phyloP scores from a whole-genome alignment of 768 basidiomycete species.

The Dioszegia crocea region DNA sequence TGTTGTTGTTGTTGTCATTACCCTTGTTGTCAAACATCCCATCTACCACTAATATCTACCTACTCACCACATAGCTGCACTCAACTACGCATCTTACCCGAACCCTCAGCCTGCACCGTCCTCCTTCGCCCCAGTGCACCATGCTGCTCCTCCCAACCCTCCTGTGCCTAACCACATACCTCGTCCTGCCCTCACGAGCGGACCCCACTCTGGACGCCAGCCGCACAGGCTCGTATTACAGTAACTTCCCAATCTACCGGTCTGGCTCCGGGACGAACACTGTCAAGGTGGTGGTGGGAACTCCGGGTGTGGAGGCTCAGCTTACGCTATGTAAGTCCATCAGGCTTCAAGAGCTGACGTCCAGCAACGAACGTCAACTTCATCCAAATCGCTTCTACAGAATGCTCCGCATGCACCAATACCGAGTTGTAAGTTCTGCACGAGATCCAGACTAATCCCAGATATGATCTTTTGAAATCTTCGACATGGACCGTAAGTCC shows the following conservation, averaged over 20 bases:
- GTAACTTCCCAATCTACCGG: conserved; percentile 32
- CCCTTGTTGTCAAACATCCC: too few relatives aligned
- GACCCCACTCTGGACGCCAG: conserved; percentile 14
- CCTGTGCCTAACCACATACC: neutral
- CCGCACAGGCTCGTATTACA: conserved; percentile 32
- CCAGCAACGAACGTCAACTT: conserved; percentile 44
- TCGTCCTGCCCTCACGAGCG: neutral
- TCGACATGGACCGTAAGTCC: conserved; percentile 26
- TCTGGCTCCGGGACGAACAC: conserved; percentile 40
- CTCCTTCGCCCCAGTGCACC: too few relatives aligned
- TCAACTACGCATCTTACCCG: too few relatives aligned
- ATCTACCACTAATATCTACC: too few relatives aligned
- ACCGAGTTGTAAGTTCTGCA: conserved; percentile 15
- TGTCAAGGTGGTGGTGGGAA: conserved; percentile 27
- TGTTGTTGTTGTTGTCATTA: too few relatives aligned
- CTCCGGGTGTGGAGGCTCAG: conserved; percentile 28
- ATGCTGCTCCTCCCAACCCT: too few relatives aligned
- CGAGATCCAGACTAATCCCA: neutral
- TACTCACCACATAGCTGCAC: too few relatives aligned
- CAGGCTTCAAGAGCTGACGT: neutral
- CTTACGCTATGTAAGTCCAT: conserved; percentile 41
- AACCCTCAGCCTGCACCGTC: too few relatives aligned
- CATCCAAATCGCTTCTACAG: conserved; percentile 27
- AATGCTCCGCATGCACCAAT: conserved; percentile 18
- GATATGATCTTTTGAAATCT: conserved; percentile 6